Evolutionary conservation across 2,329 filamentous ascomycete genomes (phyloP).

Genomic region (Scolecobasidium constrictum): DNA sequence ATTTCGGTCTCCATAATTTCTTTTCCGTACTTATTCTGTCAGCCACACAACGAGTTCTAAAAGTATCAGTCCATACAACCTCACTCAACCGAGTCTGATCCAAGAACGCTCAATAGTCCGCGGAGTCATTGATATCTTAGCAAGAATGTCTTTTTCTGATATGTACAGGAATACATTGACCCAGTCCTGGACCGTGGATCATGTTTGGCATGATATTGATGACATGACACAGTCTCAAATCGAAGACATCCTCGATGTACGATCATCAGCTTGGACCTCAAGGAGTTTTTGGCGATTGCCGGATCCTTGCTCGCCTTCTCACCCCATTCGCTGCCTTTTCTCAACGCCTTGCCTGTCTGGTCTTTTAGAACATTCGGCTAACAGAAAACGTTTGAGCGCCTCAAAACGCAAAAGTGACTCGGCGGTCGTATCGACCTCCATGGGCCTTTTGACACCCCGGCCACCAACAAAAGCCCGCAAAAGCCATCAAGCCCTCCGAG

Average conservation of each 20-base stretch:
- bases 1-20: constrained; percentile 1
- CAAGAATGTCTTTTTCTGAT: no score
- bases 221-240: no score
- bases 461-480: constrained; percentile 6
- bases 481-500: constrained; percentile 4
- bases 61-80: background rate
- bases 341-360: background rate
- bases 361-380: background rate
- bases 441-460: background rate
- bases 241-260: no score
- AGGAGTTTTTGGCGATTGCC: background rate
- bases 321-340: constrained; percentile 3
- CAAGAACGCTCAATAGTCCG: background rate
- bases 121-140: no score
- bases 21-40: background rate
- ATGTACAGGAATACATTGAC: no score
- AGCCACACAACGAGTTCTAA: background rate
- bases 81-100: background rate
- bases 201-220: no score
- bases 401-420: background rate
- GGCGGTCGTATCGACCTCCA: constrained; percentile 1
- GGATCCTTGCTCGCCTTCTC: background rate
- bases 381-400: background rate
- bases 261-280: no score
- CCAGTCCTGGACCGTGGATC: no score